A percentile compares a stretch with the other conserved stretches of the same genome.
Conservation (phyloP, 345 rosid genomes). For the Gossypium anomalum region DNA sequence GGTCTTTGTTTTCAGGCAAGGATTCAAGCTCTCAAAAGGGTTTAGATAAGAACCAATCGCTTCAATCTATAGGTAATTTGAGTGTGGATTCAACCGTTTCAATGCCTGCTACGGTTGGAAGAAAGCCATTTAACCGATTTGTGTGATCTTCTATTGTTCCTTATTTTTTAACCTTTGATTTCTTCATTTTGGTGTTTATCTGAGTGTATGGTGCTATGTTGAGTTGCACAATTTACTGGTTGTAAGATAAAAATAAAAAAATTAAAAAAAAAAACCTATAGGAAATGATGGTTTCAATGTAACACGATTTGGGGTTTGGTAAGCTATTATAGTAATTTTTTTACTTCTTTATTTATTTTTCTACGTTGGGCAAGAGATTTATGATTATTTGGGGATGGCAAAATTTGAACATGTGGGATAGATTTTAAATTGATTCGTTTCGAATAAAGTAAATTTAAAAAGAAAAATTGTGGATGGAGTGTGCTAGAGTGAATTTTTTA, state of each 20-base stretch:
- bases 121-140: slow-evolving; percentile 89
- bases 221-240: slow-evolving; percentile 26
- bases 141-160: slow-evolving; percentile 47
- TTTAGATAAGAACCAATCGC: slow-evolving; percentile 37
- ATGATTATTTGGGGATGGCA: no score
- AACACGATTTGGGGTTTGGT: no score
- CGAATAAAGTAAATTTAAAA: no score
- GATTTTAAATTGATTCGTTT: no score
- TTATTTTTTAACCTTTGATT: neutral
- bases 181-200: slow-evolving; percentile 10
- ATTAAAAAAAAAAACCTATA: slow-evolving; percentile 19
- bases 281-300: slow-evolving; percentile 21
- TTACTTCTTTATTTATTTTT: no score
- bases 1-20: slow-evolving; percentile 56
- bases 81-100: slow-evolving; percentile 83
- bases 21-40: slow-evolving; percentile 43
- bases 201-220: slow-evolving; percentile 30
- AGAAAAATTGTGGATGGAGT: no score
- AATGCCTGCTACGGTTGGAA: slow-evolving; percentile 71
- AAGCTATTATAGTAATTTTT: no score
- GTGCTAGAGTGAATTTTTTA: fast-evolving
- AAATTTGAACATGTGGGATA: no score
- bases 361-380: no score
- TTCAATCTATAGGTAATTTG: slow-evolving; percentile 52
- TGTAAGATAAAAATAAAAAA: slow-evolving; percentile 35